Evolutionary conservation across 371 early-diverging fungal genomes (phyloP), one percentile per base, ranked within the genome.

Genomic region (Paramicrosporidium saccamoebae): DNA sequence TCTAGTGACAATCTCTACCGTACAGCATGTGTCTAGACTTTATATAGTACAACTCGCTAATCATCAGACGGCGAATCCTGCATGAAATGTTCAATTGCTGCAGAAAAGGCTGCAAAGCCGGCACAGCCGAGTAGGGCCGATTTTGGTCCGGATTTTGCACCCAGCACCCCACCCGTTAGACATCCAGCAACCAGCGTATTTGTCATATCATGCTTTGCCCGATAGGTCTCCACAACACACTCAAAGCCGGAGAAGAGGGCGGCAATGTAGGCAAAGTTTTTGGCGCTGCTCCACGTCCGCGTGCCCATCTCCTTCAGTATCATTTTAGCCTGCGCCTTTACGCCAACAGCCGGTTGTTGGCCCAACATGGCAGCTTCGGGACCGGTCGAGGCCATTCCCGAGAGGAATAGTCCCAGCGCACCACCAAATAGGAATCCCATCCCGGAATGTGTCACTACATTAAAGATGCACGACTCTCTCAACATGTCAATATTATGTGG

Each of bases 151-250:
- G 62, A 55, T 41, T 51, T 55, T 5, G 64, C 61, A 8, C 75
- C 75, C 30, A 90, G 42, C 6, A 59, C 49, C 9, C 71, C 88
- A 18, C 92, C 92, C 14, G 92, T 77, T 19, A 81, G 44, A 41
- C 84, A 84, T 7, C 92, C 92, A 16, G 82, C 78, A 4, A 59
- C 49, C 4, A 71, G 46, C 28, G 72, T 63, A 36, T 86, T 90
- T 37, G 58, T 62, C 8, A 81, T 43, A 37, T 90, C 92, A 35
- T 82, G 67, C 39, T 74, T 79, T 7, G 77, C 92, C 16, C 92
- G 64, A 37, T 75, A 88, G 61, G 66, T 56, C 50, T 90, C 88
- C 27, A 86, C 78, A 28, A 72, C 55, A 32, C 92, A 86, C 42
- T 90, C 92, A 0, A 75, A 55, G 7, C 71, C 66, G 10, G 82